These are phyloP conservation scores for Brassica rapa DNA, from an alignment of 345 rosid genomes.

Conservation along the genomic window DNA sequence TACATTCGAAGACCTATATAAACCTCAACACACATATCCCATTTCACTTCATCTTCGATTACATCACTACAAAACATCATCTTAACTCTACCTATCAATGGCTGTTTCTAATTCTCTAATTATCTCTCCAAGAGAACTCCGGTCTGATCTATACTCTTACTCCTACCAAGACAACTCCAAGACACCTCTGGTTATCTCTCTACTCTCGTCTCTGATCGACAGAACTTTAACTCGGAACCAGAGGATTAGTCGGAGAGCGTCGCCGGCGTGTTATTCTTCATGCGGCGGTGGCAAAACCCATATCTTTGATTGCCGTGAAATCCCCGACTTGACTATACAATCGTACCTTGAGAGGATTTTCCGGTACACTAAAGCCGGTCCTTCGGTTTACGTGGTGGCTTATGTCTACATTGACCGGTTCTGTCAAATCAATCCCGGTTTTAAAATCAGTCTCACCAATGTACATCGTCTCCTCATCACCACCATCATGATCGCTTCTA, in stretches of 20 bases:
- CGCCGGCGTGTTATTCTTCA: background rate
- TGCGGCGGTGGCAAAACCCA: background rate
- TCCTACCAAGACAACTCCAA: background rate
- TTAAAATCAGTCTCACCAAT: background rate
- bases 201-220: background rate
- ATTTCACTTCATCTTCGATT: background rate
- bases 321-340: background rate
- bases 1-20: background rate
- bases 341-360: background rate
- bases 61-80: background rate
- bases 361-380: constrained; percentile 2
- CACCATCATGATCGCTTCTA: background rate
- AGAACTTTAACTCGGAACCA: background rate
- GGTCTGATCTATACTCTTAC: background rate
- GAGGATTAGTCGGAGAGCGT: background rate
- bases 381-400: background rate
- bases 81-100: background rate
- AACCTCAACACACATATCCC: background rate
- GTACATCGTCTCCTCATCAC: background rate
- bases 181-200: background rate
- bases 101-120: background rate
- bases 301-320: background rate
- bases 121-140: background rate
- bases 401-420: constrained; percentile 4
- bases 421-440: background rate